Conservation (phyloP, 495 filamentous ascomycete genomes). For the Astrocystis sublimbata region DNA sequence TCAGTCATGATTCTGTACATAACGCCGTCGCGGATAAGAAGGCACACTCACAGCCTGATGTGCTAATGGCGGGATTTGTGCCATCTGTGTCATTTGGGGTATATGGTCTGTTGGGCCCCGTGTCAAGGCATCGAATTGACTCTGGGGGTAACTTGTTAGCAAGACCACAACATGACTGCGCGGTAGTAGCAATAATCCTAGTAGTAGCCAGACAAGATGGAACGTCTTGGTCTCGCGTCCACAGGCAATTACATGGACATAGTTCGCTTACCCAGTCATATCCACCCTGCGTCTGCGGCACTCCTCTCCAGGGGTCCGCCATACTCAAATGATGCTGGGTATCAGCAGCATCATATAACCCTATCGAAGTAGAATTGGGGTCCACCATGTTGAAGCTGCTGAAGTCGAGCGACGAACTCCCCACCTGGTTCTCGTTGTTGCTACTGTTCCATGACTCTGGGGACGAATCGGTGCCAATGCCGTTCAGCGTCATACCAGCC, state of each 20-base stretch:
- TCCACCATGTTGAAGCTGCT: conserved; percentile 16
- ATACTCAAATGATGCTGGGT: background rate
- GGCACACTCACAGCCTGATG: conserved; percentile 15
- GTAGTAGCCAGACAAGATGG: background rate
- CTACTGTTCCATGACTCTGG: conserved; percentile 10
- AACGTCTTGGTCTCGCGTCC: background rate
- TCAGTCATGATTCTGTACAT: background rate
- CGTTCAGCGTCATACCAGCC: conserved; percentile 10
- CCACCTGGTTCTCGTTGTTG: background rate
- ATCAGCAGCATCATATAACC: conserved; percentile 1
- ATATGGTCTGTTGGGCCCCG: conserved; percentile 15
- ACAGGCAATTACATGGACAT: background rate
- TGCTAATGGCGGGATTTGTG: conserved; percentile 10
- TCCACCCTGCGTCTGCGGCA: conserved; percentile 19
- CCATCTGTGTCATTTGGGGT: conserved; percentile 13
- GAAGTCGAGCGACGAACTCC: conserved; percentile 12
- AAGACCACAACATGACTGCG: background rate
- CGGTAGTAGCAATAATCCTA: background rate
- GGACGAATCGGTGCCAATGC: conserved; percentile 16
- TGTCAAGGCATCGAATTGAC: conserved; percentile 31
- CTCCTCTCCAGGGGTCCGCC: conserved; percentile 25
- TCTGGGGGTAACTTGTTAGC: conserved; percentile 26
- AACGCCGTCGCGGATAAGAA: background rate
- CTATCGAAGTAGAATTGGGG: background rate
- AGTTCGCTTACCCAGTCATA: conserved; percentile 34